Evolutionary conservation across 805 yeast genomes (phyloP).

Genomic region (Tanozyma kutaoensis): DNA sequence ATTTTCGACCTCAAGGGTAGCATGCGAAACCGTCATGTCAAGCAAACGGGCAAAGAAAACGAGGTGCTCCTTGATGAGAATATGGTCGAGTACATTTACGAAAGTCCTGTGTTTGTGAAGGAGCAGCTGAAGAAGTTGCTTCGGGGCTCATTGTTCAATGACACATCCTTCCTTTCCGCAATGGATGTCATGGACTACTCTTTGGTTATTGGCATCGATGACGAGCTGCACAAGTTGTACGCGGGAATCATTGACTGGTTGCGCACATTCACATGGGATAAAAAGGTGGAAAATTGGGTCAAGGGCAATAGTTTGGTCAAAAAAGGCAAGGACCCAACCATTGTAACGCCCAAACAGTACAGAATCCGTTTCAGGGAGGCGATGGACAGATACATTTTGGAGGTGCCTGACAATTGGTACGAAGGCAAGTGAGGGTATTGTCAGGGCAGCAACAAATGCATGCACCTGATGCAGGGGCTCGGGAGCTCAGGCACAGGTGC

Average conservation of each 20-base stretch:
- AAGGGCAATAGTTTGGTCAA: constrained; percentile 87
- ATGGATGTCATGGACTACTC: constrained; percentile 99
- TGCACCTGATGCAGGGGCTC: too few species aligned
- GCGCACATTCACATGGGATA: constrained; percentile 97
- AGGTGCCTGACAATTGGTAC: constrained; percentile 77
- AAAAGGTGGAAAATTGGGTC: constrained; percentile 96
- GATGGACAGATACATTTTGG: constrained; percentile 87
- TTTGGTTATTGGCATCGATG: constrained; percentile 83
- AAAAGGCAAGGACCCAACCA: constrained; percentile 88
- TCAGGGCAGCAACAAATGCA: too few species aligned
- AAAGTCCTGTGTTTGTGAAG: constrained; percentile 85
- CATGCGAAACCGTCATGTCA: constrained; percentile 93
- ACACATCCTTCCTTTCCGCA: constrained; percentile 82
- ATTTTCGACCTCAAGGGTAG: constrained; percentile 96
- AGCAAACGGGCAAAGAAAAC: constrained; percentile 90
- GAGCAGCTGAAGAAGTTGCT: constrained; percentile 81
- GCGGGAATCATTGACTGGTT: constrained; percentile 94
- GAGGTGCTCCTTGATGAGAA: constrained; percentile 93
- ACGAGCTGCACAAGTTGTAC: constrained; percentile 47
- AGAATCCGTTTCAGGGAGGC: constrained; percentile 92
- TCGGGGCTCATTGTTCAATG: constrained; percentile 88
- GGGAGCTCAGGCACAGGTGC: too few species aligned
- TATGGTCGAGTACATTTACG: constrained; percentile 96
- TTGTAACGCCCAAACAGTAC: constrained; percentile 93
- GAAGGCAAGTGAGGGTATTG: constrained; percentile 14